Conservation (phyloP, 805 yeast genomes). For the Nakazawaea wickerhamii region DNA sequence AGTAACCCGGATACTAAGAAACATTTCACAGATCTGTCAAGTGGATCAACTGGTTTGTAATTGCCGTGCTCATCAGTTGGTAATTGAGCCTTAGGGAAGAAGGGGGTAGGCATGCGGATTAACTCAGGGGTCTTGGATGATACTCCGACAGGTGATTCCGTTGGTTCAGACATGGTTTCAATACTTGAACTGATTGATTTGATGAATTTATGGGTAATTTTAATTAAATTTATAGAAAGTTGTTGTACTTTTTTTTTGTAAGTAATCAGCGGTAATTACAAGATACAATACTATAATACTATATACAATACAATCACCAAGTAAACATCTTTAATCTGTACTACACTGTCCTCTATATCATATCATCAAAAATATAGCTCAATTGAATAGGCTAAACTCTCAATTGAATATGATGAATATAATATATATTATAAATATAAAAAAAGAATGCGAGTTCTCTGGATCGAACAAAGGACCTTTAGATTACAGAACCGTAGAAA, state of each 20-base stretch:
- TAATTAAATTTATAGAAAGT: too few relatives aligned
- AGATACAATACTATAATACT: too few relatives aligned
- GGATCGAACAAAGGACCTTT: conserved; percentile 16
- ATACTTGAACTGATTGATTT: conserved; percentile 1
- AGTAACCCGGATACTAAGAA: conserved; percentile 25
- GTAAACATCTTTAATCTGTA: too few relatives aligned
- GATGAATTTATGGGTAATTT: not conserved
- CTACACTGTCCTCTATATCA: too few relatives aligned
- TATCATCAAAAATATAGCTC: not conserved
- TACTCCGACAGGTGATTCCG: too few relatives aligned
- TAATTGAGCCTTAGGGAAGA: conserved; percentile 17
- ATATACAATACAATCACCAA: too few relatives aligned
- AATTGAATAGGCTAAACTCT: not conserved
- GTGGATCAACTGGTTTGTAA: conserved; percentile 25
- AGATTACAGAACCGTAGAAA: conserved; percentile 13
- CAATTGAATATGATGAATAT: too few relatives aligned
- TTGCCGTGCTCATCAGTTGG: conserved; percentile 6
- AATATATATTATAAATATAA: conserved; percentile 1
- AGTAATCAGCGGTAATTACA: too few relatives aligned
- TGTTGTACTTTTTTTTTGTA: not conserved
- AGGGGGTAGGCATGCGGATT: conserved; percentile 23
- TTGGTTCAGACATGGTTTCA: not conserved
- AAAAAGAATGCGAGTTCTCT: conserved; percentile 14
- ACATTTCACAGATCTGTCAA: conserved; percentile 24
- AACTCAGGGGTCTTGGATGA: too few relatives aligned